These are phyloP conservation scores for Carnegiea gigantea DNA, from an alignment of 179 eudicot genomes.

Conservation along the genomic window DNA sequence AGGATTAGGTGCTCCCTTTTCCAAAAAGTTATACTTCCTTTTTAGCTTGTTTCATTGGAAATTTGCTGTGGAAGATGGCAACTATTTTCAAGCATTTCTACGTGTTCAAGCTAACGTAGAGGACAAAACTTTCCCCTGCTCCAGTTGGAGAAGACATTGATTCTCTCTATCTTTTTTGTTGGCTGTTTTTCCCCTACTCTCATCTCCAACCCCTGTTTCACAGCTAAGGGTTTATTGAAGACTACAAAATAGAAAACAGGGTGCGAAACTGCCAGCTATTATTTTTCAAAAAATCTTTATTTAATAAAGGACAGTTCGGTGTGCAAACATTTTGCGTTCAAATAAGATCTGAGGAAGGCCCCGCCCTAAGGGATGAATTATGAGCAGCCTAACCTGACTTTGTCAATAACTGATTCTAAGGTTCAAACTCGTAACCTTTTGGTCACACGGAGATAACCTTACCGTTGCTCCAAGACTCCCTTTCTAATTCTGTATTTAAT, in stretches of 20 bases:
- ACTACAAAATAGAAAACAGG: neutral
- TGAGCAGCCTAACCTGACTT: too few species aligned
- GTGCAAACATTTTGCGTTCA: too few species aligned
- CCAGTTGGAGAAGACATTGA: slow-evolving; percentile 23
- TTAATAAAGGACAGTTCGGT: too few species aligned
- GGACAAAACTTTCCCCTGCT: slow-evolving; percentile 16
- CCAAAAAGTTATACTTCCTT: neutral
- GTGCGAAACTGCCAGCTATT: neutral
- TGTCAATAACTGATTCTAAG: too few species aligned
- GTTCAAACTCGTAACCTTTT: too few species aligned
- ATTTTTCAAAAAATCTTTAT: too few species aligned
- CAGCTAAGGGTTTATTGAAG: neutral
- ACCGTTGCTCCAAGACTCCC: too few species aligned
- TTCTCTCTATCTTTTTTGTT: neutral
- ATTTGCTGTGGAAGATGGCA: neutral
- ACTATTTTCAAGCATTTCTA: slow-evolving; percentile 14
- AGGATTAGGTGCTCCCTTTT: slow-evolving; percentile 23
- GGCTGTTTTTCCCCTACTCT: neutral
- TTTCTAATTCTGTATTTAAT: neutral
- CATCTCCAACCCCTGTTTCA: neutral
- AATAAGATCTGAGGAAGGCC: too few species aligned
- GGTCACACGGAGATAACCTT: too few species aligned
- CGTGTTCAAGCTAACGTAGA: neutral
- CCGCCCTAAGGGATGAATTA: too few species aligned
- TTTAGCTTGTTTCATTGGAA: slow-evolving; percentile 23